Conservation (phyloP, 2,329 filamentous ascomycete genomes). For the Celoporthe dispersa region DNA sequence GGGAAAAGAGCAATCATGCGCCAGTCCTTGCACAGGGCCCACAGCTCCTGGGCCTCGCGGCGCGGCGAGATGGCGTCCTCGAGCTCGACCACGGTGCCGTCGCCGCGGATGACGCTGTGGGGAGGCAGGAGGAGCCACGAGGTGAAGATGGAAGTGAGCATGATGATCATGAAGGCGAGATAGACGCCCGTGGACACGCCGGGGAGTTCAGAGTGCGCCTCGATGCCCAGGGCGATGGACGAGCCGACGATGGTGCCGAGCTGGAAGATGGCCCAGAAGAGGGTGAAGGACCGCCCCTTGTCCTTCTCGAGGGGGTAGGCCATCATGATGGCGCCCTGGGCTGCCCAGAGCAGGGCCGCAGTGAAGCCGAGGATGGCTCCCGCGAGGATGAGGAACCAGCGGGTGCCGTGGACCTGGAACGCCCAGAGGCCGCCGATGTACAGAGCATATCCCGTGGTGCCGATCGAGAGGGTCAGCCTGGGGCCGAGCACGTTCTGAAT, state of each 20-base stretch:
- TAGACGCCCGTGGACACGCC: slow-evolving; percentile 35
- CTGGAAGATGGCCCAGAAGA: slow-evolving; percentile 35
- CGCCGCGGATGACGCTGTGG: slow-evolving; percentile 31
- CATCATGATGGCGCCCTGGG: slow-evolving; percentile 31
- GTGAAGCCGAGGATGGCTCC: slow-evolving; percentile 31
- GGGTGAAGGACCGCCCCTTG: slow-evolving; percentile 32
- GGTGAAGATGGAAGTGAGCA: slow-evolving; percentile 30
- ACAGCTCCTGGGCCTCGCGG: slow-evolving; percentile 30
- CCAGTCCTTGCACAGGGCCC: slow-evolving; percentile 29
- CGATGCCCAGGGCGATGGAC: slow-evolving; percentile 35
- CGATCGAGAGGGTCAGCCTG: slow-evolving; percentile 31
- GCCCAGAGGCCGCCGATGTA: slow-evolving; percentile 32
- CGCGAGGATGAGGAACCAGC: slow-evolving; percentile 33
- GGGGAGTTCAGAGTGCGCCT: slow-evolving; percentile 30
- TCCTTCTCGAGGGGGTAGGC: slow-evolving; percentile 32
- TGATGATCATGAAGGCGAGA: slow-evolving; percentile 36
- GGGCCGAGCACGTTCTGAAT: slow-evolving; percentile 33
- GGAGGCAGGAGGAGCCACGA: slow-evolving; percentile 31
- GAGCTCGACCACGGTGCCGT: slow-evolving; percentile 32
- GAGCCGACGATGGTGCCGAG: slow-evolving; percentile 34
- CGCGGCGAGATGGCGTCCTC: slow-evolving; percentile 27
- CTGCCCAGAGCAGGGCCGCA: slow-evolving; percentile 32
- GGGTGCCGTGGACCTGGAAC: slow-evolving; percentile 30
- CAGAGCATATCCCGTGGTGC: slow-evolving; percentile 30
- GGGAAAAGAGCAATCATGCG: slow-evolving; percentile 72